Base-by-base conservation (phyloP, 1,284 basidiomycete genomes). In the Laetiporus sulphureus region DNA sequence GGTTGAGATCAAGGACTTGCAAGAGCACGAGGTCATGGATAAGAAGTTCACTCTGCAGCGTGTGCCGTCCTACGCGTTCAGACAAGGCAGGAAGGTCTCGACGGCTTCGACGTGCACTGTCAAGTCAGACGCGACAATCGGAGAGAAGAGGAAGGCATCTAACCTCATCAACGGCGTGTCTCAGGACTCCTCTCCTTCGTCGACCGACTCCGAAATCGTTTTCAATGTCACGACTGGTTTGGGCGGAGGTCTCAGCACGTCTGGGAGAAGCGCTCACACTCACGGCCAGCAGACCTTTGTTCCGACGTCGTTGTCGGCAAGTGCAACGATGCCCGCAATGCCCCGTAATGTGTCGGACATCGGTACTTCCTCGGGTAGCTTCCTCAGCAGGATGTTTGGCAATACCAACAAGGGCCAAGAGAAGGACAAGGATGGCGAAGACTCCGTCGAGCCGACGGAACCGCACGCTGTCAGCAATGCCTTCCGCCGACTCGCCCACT, bases 371-470 rank as follows among this genome's bases (percentile, higher is more conserved):
- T 62, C 72, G 18, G 66, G 66, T 22, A 66, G 71, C 27, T 81
- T 82, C 57, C 63, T 83, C 35, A 79, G 75, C 49, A 68, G 79
- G 23, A 79, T 83, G 76, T 82, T 79, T 73, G 78, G 71, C 35
- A 72, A 72, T 16, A 72, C 72, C 39, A 69, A 65, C 32, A 73
- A 73, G 52, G 57, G 61, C n/a, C 67, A 69, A 47, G 57, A 64
- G 38, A 61, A 63, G 50, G 62, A 67, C 37, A 57, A 61, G 48
- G 52, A 66, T 41, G 50, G 50, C 50, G n/a, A 57, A 46, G 57
- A 62, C 46, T 51, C 61, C 52, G 49, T 60, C 42, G 66, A 66
- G 48, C 54, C 60, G 43, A 45, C 50, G 27, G 60, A 67, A 23
- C 51, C 57, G 40, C 55, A 63, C 22, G 60, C 58, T 29, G 43